These are phyloP conservation scores for Coemansia erecta DNA, from an alignment of 192 early-diverging fungal genomes.

Conservation along the genomic window DNA sequence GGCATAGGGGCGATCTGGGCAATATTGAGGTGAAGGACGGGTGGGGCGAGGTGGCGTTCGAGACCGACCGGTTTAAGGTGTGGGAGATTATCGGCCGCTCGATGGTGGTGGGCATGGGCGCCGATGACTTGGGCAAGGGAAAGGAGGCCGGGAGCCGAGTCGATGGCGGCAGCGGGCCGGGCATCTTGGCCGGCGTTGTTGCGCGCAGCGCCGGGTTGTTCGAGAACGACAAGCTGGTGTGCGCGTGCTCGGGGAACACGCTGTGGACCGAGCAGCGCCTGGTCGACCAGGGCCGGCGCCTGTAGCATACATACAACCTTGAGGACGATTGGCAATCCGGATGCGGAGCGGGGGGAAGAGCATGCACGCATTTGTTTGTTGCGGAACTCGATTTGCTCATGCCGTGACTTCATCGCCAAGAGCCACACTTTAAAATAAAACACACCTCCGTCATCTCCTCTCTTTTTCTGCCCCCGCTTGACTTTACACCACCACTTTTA, in stretches of 20 bases:
- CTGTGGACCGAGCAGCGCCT: slow-evolving; percentile 80
- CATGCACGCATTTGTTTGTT: too few relatives aligned
- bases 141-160: slow-evolving; percentile 40
- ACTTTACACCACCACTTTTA: background rate
- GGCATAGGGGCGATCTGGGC: slow-evolving; percentile 64
- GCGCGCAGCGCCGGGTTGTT: slow-evolving; percentile 88
- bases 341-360: too few relatives aligned
- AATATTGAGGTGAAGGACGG: slow-evolving; percentile 67
- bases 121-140: slow-evolving; percentile 58
- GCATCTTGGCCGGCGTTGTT: slow-evolving; percentile 78
- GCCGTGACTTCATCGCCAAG: too few relatives aligned
- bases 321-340: background rate
- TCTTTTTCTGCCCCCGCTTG: background rate
- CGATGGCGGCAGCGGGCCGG: slow-evolving; percentile 56
- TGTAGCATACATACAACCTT: slow-evolving; percentile 9
- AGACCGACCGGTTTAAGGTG: slow-evolving; percentile 71
- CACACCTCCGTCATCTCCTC: background rate
- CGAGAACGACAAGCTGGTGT: slow-evolving; percentile 86
- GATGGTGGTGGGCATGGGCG: slow-evolving; percentile 64
- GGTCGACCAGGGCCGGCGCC: slow-evolving; percentile 30
- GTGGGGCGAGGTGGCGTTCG: slow-evolving; percentile 72
- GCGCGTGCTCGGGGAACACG: slow-evolving; percentile 81
- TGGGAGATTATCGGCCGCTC: slow-evolving; percentile 90
- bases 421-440: too few relatives aligned
- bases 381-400: too few relatives aligned